phyloP scores from a whole-genome alignment of 768 basidiomycete genomes.

The Serendipita sp. region DNA sequence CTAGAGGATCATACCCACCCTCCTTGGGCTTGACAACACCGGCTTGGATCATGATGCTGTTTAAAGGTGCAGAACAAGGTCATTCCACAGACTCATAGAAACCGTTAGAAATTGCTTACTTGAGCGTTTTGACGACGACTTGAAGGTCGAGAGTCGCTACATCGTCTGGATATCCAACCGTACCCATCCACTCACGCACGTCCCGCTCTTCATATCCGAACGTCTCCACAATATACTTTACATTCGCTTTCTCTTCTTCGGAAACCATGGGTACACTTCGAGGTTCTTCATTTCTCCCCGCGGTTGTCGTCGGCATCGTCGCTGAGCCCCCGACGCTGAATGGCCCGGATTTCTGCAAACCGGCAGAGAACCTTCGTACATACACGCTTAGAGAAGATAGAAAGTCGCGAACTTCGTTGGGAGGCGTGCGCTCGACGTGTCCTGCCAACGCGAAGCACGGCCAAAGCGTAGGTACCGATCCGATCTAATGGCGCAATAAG shows the following conservation, averaged over 20 bases:
- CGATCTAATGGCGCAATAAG: constrained; percentile 35
- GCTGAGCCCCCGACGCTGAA: too few relatives aligned
- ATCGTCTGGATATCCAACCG: constrained; percentile 57
- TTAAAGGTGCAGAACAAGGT: constrained; percentile 6
- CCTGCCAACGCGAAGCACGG: constrained; percentile 65
- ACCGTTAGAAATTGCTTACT: constrained; percentile 33
- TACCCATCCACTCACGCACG: constrained; percentile 60
- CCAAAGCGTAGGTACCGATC: constrained; percentile 85
- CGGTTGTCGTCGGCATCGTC: too few relatives aligned
- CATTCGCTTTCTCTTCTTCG: constrained; percentile 39
- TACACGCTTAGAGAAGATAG: constrained; percentile 45
- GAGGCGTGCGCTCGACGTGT: constrained; percentile 68
- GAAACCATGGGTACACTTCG: too few relatives aligned
- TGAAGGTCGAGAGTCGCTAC: constrained; percentile 47
- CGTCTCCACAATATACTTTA: constrained; percentile 58
- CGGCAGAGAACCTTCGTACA: constrained; percentile 43
- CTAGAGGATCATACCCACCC: not conserved
- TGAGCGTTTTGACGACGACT: constrained; percentile 54
- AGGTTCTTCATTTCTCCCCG: too few relatives aligned
- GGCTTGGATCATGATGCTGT: constrained; percentile 58
- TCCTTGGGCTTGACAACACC: constrained; percentile 29
- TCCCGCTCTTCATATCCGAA: constrained; percentile 78
- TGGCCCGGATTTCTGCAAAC: constrained; percentile 9
- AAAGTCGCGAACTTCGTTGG: constrained; percentile 40
- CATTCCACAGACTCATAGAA: not conserved